Evolutionary conservation across 352 stramenopile genomes (phyloP).

Genomic region (Globisporangium parvum): DNA sequence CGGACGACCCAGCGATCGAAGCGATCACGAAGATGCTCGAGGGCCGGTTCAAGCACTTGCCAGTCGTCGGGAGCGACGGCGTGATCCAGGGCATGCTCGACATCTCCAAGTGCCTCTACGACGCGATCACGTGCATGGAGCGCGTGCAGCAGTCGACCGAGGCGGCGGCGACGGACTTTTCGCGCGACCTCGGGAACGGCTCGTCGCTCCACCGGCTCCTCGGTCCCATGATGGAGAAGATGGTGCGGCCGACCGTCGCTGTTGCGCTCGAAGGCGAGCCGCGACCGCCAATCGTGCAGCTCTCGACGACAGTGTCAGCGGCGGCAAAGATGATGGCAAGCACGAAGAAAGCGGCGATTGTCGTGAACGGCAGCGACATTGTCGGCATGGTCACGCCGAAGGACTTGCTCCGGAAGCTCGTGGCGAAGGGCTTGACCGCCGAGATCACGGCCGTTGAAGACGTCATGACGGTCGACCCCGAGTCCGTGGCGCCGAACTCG

Average conservation of each 20-base stretch:
- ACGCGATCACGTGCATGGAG: conserved; percentile 84
- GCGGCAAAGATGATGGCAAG: conserved; percentile 82
- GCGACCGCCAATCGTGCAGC: conserved; percentile 69
- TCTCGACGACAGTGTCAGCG: conserved; percentile 60
- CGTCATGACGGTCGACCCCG: conserved; percentile 82
- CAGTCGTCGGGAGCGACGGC: conserved; percentile 64
- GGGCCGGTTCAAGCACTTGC: conserved; percentile 84
- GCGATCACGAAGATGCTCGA: conserved; percentile 88
- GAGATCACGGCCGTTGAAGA: conserved; percentile 74
- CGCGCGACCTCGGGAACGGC: conserved; percentile 57
- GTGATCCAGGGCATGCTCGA: conserved; percentile 83
- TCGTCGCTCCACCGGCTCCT: conserved; percentile 71
- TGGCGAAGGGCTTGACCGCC: conserved; percentile 72
- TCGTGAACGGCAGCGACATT: conserved; percentile 64
- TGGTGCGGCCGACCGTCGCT: conserved; percentile 80
- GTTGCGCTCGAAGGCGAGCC: conserved; percentile 75
- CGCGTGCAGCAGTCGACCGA: conserved; percentile 84
- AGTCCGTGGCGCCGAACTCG: conserved; percentile 64
- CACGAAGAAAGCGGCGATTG: conserved; percentile 82
- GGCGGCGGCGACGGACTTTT: conserved; percentile 72
- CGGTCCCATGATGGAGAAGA: conserved; percentile 87
- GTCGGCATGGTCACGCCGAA: conserved; percentile 84
- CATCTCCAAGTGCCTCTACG: conserved; percentile 87
- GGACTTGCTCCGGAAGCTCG: conserved; percentile 80
- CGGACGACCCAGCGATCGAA: conserved; percentile 78